phyloP scores from a whole-genome alignment of 441 rosid genomes.

The Gossypium gossypioides region DNA sequence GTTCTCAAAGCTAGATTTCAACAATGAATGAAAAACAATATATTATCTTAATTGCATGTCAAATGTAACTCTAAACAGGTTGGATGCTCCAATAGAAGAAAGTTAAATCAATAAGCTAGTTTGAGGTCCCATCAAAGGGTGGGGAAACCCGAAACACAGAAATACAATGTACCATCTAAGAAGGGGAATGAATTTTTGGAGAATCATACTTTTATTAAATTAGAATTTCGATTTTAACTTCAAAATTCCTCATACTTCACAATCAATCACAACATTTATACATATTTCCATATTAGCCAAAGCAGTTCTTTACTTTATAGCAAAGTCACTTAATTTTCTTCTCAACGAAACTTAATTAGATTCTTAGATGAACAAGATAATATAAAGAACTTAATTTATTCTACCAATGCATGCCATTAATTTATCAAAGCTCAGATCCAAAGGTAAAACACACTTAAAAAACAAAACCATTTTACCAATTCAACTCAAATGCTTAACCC shows the following conservation, averaged over 20 bases:
- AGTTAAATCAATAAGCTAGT: neutral
- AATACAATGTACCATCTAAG: neutral
- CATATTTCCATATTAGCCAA: neutral
- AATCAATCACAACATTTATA: slow-evolving; percentile 6
- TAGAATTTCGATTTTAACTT: neutral
- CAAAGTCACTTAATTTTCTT: neutral
- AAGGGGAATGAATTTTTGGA: neutral
- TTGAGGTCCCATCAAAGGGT: neutral
- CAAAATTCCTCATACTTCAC: neutral
- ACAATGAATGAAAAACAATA: neutral
- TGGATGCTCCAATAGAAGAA: neutral
- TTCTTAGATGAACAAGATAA: neutral
- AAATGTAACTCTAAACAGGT: neutral
- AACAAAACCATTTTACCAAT: slow-evolving; percentile 5
- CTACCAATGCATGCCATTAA: slow-evolving; percentile 7
- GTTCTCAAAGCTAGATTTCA: neutral
- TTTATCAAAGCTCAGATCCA: slow-evolving; percentile 27
- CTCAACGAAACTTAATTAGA: neutral
- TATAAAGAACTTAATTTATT: neutral
- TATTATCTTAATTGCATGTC: neutral
- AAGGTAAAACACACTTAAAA: slow-evolving; percentile 7
- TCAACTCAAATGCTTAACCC: slow-evolving; percentile 8
- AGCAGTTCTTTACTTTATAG: neutral
- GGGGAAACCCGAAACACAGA: neutral
- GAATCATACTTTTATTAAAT: neutral